Percentiles rank a stretch among this genome's conserved stretches.
These are phyloP conservation scores for Prunus fruticosa DNA, from an alignment of 306 rosid species.

Conservation along the genomic window DNA sequence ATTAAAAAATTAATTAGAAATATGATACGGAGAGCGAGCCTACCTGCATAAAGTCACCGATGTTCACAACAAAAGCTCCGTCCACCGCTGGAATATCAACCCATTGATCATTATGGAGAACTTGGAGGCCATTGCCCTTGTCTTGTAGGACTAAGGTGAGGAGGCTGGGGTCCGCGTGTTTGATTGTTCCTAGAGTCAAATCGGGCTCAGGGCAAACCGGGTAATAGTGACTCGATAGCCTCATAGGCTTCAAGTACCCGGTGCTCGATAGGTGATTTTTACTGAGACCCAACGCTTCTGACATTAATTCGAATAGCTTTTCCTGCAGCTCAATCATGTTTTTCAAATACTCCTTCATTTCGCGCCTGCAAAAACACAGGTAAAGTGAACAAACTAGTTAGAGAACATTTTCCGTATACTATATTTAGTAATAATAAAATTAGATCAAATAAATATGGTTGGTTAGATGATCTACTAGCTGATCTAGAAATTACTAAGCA, in stretches of 20 bases:
- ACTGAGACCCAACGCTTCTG: conserved; percentile 34
- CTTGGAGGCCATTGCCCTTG: conserved; percentile 3
- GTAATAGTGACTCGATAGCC: conserved; percentile 43
- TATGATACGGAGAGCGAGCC: not conserved
- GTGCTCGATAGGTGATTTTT: conserved; percentile 20
- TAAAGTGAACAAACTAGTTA: not conserved
- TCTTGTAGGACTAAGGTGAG: conserved; percentile 5
- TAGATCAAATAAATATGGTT: not conserved
- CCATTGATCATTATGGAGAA: not conserved
- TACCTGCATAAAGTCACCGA: conserved; percentile 14
- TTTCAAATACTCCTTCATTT: not conserved
- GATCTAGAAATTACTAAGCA: not conserved
- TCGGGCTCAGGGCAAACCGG: conserved; percentile 56
- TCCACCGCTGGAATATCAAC: not conserved
- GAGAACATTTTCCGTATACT: not conserved
- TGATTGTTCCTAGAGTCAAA: conserved; percentile 28
- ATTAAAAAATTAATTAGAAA: not conserved
- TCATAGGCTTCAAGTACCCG: conserved; percentile 32
- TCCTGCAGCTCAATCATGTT: not conserved
- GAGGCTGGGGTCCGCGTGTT: not conserved
- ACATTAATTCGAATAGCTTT: not conserved
- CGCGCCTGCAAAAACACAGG: not conserved
- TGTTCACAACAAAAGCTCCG: conserved; percentile 3
- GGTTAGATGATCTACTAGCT: not conserved
- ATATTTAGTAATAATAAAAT: not conserved